Conservation (phyloP, 2,329 filamentous ascomycete species). For the Thielaviopsis ethacetica region DNA sequence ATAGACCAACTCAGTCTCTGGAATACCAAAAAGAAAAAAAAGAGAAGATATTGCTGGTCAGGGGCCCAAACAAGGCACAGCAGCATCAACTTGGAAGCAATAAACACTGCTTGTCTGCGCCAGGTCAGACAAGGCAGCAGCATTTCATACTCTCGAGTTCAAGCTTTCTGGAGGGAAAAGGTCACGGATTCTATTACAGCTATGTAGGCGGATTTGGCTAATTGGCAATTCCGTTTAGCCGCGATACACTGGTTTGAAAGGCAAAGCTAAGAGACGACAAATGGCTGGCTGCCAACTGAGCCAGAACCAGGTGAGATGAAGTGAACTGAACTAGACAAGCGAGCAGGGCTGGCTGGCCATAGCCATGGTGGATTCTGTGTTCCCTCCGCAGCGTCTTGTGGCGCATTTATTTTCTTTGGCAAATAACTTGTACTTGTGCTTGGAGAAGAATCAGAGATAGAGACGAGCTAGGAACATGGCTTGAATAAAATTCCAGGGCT, state of each 20-base stretch:
- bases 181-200: background rate
- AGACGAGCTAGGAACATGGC: too few species aligned
- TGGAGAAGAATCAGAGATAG: too few species aligned
- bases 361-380: background rate
- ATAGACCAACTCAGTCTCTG: too few species aligned
- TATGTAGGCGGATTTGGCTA: background rate
- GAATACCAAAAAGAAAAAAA: background rate
- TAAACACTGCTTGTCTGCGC: too few species aligned
- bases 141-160: too few species aligned
- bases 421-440: too few species aligned
- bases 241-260: background rate
- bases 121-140: too few species aligned
- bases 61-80: background rate
- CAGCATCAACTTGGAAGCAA: background rate
- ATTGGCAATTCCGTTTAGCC: background rate
- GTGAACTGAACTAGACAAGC: background rate
- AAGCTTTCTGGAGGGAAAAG: too few species aligned
- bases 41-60: background rate
- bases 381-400: too few species aligned
- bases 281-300: background rate
- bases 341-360: background rate
- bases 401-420: background rate
- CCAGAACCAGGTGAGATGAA: background rate
- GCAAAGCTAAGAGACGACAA: background rate
- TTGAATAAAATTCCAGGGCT: too few species aligned